These are phyloP conservation scores for Arachis hypogaea DNA, from an alignment of 306 rosid species.

Conservation along the genomic window DNA sequence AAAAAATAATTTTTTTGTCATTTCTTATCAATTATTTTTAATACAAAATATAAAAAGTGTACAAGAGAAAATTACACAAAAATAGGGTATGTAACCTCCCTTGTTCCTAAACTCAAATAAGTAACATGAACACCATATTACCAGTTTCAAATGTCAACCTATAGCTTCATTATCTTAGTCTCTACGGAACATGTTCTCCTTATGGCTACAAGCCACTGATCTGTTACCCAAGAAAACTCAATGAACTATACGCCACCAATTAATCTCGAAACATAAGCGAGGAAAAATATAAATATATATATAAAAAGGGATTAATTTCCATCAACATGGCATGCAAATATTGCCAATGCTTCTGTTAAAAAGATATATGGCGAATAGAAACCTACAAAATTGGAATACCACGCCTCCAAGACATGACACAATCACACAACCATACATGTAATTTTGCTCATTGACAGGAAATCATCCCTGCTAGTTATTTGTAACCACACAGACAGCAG, in stretches of 20 bases:
- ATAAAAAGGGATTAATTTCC: no score
- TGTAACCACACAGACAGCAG: slow-evolving; percentile 46
- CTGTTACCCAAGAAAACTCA: no score
- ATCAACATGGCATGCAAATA: background rate
- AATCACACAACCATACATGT: background rate
- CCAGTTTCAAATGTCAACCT: background rate
- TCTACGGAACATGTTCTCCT: background rate
- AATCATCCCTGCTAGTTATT: slow-evolving; percentile 43
- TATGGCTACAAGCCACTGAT: no score
- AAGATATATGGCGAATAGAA: background rate
- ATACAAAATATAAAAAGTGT: no score
- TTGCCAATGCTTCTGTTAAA: background rate
- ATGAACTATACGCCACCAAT: background rate
- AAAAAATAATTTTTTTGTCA: no score
- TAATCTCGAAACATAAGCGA: background rate
- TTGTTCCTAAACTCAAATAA: background rate
- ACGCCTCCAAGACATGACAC: background rate
- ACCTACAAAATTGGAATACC: slow-evolving; percentile 24
- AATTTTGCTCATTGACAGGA: background rate
- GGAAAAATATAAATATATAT: background rate
- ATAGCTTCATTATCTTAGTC: background rate
- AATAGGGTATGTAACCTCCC: no score
- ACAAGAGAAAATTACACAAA: no score
- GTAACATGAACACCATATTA: background rate
- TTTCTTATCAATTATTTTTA: no score